These are phyloP conservation scores for Lachnellula subtilissima DNA, from an alignment of 2,329 filamentous ascomycete genomes.

Conservation along the genomic window DNA sequence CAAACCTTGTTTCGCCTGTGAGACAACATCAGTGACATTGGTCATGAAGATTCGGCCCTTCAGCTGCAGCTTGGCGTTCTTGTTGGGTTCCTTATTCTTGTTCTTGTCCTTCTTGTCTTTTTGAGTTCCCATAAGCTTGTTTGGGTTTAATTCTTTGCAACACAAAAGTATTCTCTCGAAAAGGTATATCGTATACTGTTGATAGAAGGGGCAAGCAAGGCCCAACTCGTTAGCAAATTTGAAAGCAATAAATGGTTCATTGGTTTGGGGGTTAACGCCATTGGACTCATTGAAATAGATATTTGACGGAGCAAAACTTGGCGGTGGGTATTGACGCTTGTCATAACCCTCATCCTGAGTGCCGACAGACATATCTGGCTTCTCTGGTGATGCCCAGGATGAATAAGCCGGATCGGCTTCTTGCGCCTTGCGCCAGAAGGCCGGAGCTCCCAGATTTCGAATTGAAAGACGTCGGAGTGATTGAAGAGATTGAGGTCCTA, in stretches of 20 bases:
- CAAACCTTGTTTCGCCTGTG: slow-evolving; percentile 78
- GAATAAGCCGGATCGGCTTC: neutral
- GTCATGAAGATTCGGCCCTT: slow-evolving; percentile 99
- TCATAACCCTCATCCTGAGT: slow-evolving; percentile 3
- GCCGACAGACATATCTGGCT: neutral
- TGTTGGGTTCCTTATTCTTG: slow-evolving; percentile 63
- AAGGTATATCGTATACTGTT: slow-evolving; percentile 91
- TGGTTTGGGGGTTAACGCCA: slow-evolving; percentile 7
- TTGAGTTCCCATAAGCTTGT: slow-evolving; percentile 60
- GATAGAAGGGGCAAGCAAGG: slow-evolving; percentile 15
- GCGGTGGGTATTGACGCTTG: slow-evolving; percentile 6
- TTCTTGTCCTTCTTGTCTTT: slow-evolving; percentile 78
- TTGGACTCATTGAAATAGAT: slow-evolving; percentile 13
- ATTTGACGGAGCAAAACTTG: slow-evolving; percentile 1
- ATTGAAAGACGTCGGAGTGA: slow-evolving; percentile 13
- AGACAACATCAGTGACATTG: slow-evolving; percentile 93
- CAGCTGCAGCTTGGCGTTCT: slow-evolving; percentile 76
- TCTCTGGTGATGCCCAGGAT: slow-evolving; percentile 1
- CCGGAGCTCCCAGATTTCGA: slow-evolving; percentile 3
- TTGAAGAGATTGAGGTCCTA: slow-evolving; percentile 18
- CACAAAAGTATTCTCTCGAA: slow-evolving; percentile 94
- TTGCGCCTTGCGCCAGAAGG: slow-evolving; percentile 20
- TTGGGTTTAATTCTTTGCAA: slow-evolving; percentile 89
- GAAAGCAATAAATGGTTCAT: slow-evolving; percentile 13
- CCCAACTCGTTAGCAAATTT: slow-evolving; percentile 24